Base-by-base conservation (phyloP, 192 early-diverging fungal genomes). In the Backusella australiensis region DNA sequence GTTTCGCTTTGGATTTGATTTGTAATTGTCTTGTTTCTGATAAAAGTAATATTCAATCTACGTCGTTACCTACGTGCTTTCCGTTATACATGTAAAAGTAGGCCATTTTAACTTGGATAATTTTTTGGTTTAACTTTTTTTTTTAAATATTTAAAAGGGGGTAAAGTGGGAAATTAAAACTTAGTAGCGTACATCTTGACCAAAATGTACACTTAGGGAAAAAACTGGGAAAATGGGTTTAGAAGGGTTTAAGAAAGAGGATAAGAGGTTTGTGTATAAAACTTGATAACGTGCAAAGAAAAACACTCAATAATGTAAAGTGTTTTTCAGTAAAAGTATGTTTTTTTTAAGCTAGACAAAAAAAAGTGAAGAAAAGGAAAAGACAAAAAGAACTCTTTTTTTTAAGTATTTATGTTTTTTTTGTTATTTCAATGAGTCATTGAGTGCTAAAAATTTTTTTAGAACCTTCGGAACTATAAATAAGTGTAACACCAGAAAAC, bases 21-120 rank as follows among this genome's bases (percentile, higher is more conserved):
- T 69, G 52, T 56, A 77, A 29, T 41, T 53, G 56, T 36, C 26
- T 44, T 53, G n/a, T 39, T 49, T 71, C 23, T 66, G 41, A 56
- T 69, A 69, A 36, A 36, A 34, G 53, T 80, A 38, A 70, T 67
- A 59, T 79, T 82, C 81, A 83, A 75, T 83, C 82, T 72, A 83
- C 82, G 72, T 83, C 82, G 75, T 83, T 83, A 75, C 82, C 82
- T 77, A 83, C 82, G 82, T 83, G 82, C 53, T 83, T 83, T 79
- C 82, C 82, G 73, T 83, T 83, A 67, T 75, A 80, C 82, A 83
- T 83, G 67, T 83, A 83, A 77, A 74, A 83, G 73, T 83, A 83
- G 42, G 82, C 82, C 82, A 83, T 83, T 76, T 79, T 83, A 34
- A 72, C 39, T 39, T 32, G 36, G 52, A 77, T 32, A 69, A 26